Evolutionary conservation across 257 asterid species (phyloP), one percentile per base, ranked within the genome.

Genomic region (Ehretia macrophylla): DNA sequence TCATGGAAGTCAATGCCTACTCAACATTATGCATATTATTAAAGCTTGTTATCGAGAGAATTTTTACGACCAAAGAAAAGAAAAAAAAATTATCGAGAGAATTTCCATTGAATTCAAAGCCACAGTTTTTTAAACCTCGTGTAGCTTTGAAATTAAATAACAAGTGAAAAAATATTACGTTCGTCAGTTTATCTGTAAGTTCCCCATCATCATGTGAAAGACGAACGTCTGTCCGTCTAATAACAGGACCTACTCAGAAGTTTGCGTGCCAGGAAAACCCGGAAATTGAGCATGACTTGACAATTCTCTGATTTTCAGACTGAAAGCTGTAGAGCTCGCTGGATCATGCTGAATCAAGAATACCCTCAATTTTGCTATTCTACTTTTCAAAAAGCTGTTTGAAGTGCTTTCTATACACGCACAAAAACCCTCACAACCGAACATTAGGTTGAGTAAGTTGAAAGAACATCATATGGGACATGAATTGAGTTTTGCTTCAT

Each of bases 391-490:
- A n/a, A 35, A 39, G 48, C 32, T 54, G 17, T 11, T 20, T 14
- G 44, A 63, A 5, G 27, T 38, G 59, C 46, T 22, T 48, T 17
- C 27, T 47, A 32, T 32, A 6, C 18, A n/a, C 2, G 11, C 8
- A 8, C 19, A 38, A 5, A 64, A 46, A 22, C 69, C 62, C 60
- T 55, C 13, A 13, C 55, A 64, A 55, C 61, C 49, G 45, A 44
- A 64, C 62, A 64, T 32, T 11, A 8, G 21, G 11, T 22, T 6
- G 4, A 27, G 45, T 32, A 63, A 40, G n/a, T 51, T 46, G 37
- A 14, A 55, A 62, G 56, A 20, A 42, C 0, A 42, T 51, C 16
- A 17, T 40, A 64, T 14, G 56, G 62, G 62, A 11, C 62, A 17
- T 17, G 47, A 55, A 55, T 64, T 55, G 57, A 55, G 45, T 55